Base-by-base conservation (phyloP, 768 basidiomycete species). In the Infundibulicybe gibba region DNA sequence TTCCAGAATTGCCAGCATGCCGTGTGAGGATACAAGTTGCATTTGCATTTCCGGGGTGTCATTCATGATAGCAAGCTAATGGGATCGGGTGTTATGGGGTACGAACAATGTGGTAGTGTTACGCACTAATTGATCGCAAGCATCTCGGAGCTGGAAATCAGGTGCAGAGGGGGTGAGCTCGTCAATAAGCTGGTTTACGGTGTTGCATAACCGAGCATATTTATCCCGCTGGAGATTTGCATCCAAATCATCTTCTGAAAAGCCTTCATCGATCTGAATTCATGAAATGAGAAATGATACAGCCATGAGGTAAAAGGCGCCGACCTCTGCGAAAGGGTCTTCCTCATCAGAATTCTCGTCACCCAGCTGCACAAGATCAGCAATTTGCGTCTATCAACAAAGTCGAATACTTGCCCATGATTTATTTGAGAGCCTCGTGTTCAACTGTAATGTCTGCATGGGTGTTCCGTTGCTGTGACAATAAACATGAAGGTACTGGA, bases 301-400 rank as follows among this genome's bases (percentile, higher is more conserved):
- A 33, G 31, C 31, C n/a, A n/a, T n/a, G 5, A 13, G 19, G 25
- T 16, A 14, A 13, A 49, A 17, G 34, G 8, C 10, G 41, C 56
- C 47, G 54, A 90, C 91, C 72, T 94, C 91, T 2, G 95, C 94
- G 56, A 99, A 99, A 1, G 97, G 95, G 71, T 99, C 94, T 45
- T 93, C 90, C 44, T 95, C 94, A 48, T 95, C 93, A 2, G 80
- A 81, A 31, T 88, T 80, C 25, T 88, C 90, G 38, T 91, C 91
- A 8, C 85, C 85, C 45, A 87, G 67, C 84, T 88, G 51, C n/a
- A 42, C 37, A 10, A 37, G 15, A 45, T 16, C 38, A 44, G 41
- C 47, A 31, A 45, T 30, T 44, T 32, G 40, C 43, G n/a, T 45
- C 19, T 32, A 48, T 31, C 30, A 10, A 38, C 31, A 33, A 14